Evolutionary conservation across 768 basidiomycete genomes (phyloP), one percentile per base, ranked within the genome.

Genomic region (Lactarius quietus): DNA sequence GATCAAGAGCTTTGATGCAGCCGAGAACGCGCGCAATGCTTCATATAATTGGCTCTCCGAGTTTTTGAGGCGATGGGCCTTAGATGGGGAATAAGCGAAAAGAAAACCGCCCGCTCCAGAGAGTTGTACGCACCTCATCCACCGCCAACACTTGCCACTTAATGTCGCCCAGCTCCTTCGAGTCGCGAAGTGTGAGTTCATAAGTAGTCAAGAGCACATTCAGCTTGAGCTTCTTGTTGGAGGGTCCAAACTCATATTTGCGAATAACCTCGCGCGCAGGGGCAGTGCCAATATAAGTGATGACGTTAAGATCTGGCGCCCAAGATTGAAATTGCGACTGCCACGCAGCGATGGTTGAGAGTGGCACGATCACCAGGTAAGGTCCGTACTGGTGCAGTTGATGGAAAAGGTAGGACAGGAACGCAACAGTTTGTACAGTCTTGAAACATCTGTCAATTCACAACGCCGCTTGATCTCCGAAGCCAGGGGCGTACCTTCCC

Each of bases 311-410:
- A 66, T 94, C 95, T 14, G 97, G 97, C 6, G 95, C 93, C 97
- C 97, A 99, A 18, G 86, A 82, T 48, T 85, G 84, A 75, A 99
- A 97, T 74, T 98, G 95, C 57, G 84, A 86, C 77, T 98, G 95
- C 97, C 97, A 99, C 15, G 97, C 96, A 3, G 95, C 93, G 71
- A 98, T 95, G 9, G 97, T 99, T 9, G 96, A 98, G 9, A 98
- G 83, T 5, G 97, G 97, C 28, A 99, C 97, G 70, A 99, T 95
- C 71, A 98, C 93, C 61, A 98, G 83, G 83, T 95, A 97, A 7
- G 97, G 97, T 0, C 97, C 97, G 75, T 92, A 98, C 75, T 98
- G 96, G 58, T 90, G 84, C 78, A 89, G 79, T 70, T 91, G 84
- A 74, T 98, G 93, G 81, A 91, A 97, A 55, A 99, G 89, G 74